Percentiles rank a stretch among this genome's conserved stretches.
Conservation (phyloP, 1,139 yeast species). For the Magnusiomyces ingens region DNA sequence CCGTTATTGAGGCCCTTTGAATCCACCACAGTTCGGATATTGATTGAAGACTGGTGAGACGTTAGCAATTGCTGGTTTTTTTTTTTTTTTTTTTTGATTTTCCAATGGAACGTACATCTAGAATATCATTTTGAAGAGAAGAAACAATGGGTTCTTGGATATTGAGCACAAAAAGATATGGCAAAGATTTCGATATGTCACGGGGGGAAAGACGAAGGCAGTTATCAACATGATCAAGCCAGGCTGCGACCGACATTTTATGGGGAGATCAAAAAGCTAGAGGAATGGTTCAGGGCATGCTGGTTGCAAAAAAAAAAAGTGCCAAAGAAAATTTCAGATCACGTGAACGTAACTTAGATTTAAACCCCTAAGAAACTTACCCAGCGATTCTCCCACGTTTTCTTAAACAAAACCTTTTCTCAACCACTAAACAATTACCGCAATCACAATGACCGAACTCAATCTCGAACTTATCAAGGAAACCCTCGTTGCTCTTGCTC, state of each 20-base stretch:
- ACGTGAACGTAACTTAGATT: too few relatives aligned
- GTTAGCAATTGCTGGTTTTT: background rate
- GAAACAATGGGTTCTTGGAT: conserved; percentile 28
- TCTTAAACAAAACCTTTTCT: background rate
- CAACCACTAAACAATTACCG: background rate
- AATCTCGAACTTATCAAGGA: conserved; percentile 35
- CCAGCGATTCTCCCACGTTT: too few relatives aligned
- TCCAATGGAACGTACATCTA: conserved; percentile 18
- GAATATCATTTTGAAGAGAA: conserved; percentile 30
- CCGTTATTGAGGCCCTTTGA: conserved; percentile 35
- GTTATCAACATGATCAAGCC: conserved; percentile 22
- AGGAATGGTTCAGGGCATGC: background rate
- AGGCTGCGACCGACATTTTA: conserved; percentile 23
- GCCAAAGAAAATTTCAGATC: too few relatives aligned
- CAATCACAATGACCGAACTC: conserved; percentile 7
- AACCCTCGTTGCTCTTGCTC: conserved; percentile 44
- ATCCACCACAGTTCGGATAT: conserved; percentile 33
- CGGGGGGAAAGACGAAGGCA: conserved; percentile 11
- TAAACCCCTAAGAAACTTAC: too few relatives aligned
- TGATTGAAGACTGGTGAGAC: conserved; percentile 16
- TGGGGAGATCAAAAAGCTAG: conserved; percentile 6
- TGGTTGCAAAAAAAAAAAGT: too few relatives aligned
- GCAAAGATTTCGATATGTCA: conserved; percentile 17
- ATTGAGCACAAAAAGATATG: conserved; percentile 26
- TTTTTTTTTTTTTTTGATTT: too few relatives aligned